A percentile compares a stretch with the other conserved stretches of the same genome.
phyloP scores from a whole-genome alignment of 2,329 filamentous ascomycete genomes.

The Trichoderma afroharzianum region DNA sequence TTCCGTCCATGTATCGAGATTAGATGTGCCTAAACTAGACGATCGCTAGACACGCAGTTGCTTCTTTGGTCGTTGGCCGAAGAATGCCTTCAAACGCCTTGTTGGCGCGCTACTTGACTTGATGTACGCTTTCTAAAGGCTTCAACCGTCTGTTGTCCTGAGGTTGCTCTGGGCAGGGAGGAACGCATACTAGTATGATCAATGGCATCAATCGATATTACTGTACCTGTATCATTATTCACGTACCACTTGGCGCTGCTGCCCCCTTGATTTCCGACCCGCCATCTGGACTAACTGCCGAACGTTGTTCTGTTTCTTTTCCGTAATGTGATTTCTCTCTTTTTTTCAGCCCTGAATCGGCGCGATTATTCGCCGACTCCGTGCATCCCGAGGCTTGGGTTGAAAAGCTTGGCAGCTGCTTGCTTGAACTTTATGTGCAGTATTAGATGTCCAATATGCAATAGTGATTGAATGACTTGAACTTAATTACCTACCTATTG shows the following conservation, averaged over 20 bases:
- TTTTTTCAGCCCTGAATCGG: neutral
- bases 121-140: neutral
- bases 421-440: neutral
- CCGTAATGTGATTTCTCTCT: neutral
- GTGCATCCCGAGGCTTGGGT: neutral
- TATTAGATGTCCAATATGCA: neutral
- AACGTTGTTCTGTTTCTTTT: neutral
- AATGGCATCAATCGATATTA: neutral
- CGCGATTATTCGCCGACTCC: neutral
- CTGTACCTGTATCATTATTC: neutral
- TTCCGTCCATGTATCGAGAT: neutral
- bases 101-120: neutral
- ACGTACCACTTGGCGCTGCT: neutral
- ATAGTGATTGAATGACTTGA: neutral
- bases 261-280: neutral
- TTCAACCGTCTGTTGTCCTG: neutral
- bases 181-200: neutral
- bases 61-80: neutral
- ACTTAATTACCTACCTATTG: neutral
- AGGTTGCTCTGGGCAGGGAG: neutral
- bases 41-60: neutral
- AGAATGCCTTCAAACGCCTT: neutral
- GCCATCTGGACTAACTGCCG: neutral
- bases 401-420: neutral
- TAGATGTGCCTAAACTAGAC: neutral